Evolutionary conservation across 768 basidiomycete genomes (phyloP), one percentile per base, ranked within the genome.

Genomic region (Mycena vitilis): DNA sequence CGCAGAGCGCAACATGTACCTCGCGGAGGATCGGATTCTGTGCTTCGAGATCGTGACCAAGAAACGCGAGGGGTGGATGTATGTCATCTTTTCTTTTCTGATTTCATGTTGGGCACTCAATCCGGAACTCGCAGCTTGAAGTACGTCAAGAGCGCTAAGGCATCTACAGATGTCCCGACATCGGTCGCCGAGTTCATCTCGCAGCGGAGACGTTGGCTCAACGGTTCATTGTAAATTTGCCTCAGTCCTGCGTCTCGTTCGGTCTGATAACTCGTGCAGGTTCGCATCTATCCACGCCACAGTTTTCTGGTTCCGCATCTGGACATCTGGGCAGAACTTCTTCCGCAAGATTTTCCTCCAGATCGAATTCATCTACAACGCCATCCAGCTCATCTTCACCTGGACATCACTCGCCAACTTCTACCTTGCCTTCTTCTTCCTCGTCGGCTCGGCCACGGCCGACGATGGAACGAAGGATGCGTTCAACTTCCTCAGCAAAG

Each of bases 371-470:
- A 88, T 95, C 72, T 98, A 98, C 82, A 97, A 97, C 73, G 89
- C 91, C 2, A 73, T 96, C 36, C 93, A 96, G 73, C 89, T 98
- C 25, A 48, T 98, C 62, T 98, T 99, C 79, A 93, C 95, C 16
- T 99, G 96, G 96, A 96, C 95, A 11, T 88, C 91, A 18, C 82
- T 97, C 51, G 96, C 94, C 38, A 97, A 96, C 78, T 98, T 95
- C 81, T 98, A 95, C 78, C 85, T 97, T 59, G 93, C 95, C 48
- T 96, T 96, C 84, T 96, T 93, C 87, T 96, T 96, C 80, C 82
- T 97, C 65, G 91, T 95, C 62, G 89, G 89, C 36, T 92, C 94
- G 2, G 94, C 95, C 6, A 95, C 94, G 3, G 77, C 84, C 18
- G 79, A 84, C 54, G 75, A 80, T 10, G 71, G 40, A 11, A 6